Evolutionary conservation across 169 alveolate species (phyloP), one percentile per base, ranked within the genome.

Genomic region (Plasmodium reichenowi): DNA sequence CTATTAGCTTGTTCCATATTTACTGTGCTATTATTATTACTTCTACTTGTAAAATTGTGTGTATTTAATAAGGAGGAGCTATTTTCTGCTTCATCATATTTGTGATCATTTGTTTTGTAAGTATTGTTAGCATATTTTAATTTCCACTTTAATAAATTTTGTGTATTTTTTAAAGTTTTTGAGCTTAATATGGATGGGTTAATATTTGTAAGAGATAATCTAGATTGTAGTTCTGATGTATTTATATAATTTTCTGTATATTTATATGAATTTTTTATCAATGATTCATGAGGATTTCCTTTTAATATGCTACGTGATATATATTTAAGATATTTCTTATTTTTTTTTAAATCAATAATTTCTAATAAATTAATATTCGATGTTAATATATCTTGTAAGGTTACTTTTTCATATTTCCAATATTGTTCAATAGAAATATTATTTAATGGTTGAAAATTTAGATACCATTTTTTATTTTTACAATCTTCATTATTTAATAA

Each of bases 351-450:
- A 12, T 72, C 74, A 8, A 45, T 24, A 59, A 66, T 56, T 13
- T 66, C 68, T 60, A 12, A 24, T 24, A 45, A 15, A 15, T 59
- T 24, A 20, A 80, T 80, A 52, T 54, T 80, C 15, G 90, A 80
- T 13, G 64, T 60, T 54, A 80, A 47, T 13, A 80, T 80, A 59
- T 80, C 90, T 38, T 80, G 66, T 59, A 80, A 43, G 9, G 78
- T 80, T 66, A 80, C 90, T 67, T 80, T 80, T n/a, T 80, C 90
- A 67, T 80, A 80, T 59, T 80, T 80, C 90, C 90, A 80, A 80
- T 80, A 80, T 47, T 80, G 90, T n/a, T 64, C 83, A 60, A 80
- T 80, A n/a, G 80, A 20, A 50, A 80, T 60, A 54, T 80, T 80
- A 67, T 24, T 59, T 67, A 80, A 54, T 17, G 90, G 90, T 56